Percentiles rank a stretch among this genome's conserved stretches.
Evolutionary conservation across 495 filamentous ascomycete species (phyloP).

Genomic region (Apiosordaria backusii): DNA sequence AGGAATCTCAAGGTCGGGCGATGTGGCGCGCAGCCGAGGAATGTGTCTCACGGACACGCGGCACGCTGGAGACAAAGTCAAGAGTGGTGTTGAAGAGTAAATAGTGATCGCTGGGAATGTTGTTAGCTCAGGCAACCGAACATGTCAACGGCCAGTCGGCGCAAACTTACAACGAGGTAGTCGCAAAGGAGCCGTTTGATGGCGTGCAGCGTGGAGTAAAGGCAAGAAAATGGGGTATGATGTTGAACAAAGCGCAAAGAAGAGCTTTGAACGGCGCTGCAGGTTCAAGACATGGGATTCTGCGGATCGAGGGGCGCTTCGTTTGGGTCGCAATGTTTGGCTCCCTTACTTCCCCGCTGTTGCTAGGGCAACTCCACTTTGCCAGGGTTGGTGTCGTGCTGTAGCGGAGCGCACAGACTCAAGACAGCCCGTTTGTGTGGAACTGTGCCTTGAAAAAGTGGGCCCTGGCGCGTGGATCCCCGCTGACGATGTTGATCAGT

Average conservation of each 20-base stretch:
- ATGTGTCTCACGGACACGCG: slow-evolving; percentile 2
- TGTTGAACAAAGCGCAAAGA: not conserved
- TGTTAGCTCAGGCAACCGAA: not conserved
- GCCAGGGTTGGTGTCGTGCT: not conserved
- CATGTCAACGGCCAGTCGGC: not conserved
- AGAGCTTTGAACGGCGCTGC: not conserved
- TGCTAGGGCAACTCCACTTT: not conserved
- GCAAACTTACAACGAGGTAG: not conserved
- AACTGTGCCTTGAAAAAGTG: not conserved
- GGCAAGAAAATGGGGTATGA: not conserved
- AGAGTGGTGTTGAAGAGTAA: not conserved
- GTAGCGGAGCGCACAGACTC: not conserved
- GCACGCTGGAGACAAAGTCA: not conserved
- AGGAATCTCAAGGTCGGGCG: not conserved
- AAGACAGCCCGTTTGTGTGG: not conserved
- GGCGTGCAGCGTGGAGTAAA: not conserved
- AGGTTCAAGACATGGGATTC: not conserved
- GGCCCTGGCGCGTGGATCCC: not conserved
- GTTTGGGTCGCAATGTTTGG: not conserved
- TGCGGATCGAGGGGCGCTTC: not conserved
- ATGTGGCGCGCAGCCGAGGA: slow-evolving; percentile 1
- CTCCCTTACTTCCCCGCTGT: not conserved
- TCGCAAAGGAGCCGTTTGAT: not conserved
- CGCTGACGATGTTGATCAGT: not conserved
- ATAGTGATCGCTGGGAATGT: not conserved